These are phyloP conservation scores for Pyrrhoderma lamaoense DNA, from an alignment of 1,284 basidiomycete species.

Conservation along the genomic window DNA sequence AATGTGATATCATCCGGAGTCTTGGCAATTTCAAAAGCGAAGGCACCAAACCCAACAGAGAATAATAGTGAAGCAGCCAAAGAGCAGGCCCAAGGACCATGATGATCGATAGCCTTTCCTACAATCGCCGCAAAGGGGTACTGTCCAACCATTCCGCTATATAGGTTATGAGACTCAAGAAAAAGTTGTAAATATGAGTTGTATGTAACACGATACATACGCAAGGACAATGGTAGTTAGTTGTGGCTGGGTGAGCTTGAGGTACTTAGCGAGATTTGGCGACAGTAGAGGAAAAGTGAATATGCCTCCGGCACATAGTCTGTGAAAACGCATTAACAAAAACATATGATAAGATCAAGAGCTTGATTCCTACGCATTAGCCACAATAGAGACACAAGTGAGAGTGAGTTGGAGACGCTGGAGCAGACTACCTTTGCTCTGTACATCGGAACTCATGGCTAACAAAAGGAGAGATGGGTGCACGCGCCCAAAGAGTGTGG, in stretches of 20 bases:
- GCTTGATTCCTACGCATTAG: conserved; percentile 49
- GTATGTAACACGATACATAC: conserved; percentile 30
- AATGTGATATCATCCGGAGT: conserved; percentile 33
- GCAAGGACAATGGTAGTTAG: conserved; percentile 68
- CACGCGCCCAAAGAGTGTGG: not conserved
- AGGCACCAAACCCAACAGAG: conserved; percentile 50
- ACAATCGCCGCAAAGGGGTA: conserved; percentile 57
- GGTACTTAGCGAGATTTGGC: conserved; percentile 46
- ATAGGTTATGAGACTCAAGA: not conserved
- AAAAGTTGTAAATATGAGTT: not conserved
- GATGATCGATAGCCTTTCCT: conserved; percentile 49
- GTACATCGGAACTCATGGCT: conserved; percentile 1
- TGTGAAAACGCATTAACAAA: conserved; percentile 24
- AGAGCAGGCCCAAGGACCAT: conserved; percentile 59
- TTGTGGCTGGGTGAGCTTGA: conserved; percentile 65
- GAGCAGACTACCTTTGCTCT: not conserved
- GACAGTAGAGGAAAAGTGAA: conserved; percentile 71
- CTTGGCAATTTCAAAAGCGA: conserved; percentile 47
- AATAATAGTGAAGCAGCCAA: conserved; percentile 54
- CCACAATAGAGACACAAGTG: conserved; percentile 47
- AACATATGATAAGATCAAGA: conserved; percentile 3
- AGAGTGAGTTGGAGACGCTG: conserved; percentile 26
- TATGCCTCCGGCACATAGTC: conserved; percentile 63
- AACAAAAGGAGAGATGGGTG: conserved; percentile 6
- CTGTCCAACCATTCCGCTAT: conserved; percentile 61